Conservation (phyloP, 768 basidiomycete genomes). For the Lactarius tabidus region DNA sequence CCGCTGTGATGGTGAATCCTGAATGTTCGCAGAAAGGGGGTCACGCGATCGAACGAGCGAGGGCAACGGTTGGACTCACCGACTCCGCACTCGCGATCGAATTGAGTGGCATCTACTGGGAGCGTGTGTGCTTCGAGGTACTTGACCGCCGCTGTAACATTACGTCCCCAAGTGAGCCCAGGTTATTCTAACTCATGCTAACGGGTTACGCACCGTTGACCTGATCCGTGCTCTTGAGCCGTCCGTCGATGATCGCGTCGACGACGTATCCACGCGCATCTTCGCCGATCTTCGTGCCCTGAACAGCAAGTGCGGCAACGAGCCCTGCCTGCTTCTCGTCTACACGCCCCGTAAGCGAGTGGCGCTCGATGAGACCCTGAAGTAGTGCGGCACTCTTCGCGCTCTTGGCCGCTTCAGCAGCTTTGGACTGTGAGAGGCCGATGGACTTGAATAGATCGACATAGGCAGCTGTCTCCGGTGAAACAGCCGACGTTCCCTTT, state of each 20-base stretch:
- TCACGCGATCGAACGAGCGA: neutral
- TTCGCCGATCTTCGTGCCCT: slow-evolving; percentile 56
- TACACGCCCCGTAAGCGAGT: slow-evolving; percentile 45
- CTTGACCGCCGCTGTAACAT: slow-evolving; percentile 61
- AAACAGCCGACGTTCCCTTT: slow-evolving; percentile 4
- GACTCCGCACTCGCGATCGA: slow-evolving; percentile 79
- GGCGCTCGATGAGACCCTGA: slow-evolving; percentile 60
- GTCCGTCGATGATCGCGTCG: slow-evolving; percentile 63
- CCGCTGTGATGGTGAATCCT: slow-evolving; percentile 78
- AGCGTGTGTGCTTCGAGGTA: slow-evolving; percentile 58
- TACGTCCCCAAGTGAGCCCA: neutral
- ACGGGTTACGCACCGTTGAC: slow-evolving; percentile 61
- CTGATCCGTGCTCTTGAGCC: slow-evolving; percentile 80
- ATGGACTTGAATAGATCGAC: slow-evolving; percentile 67
- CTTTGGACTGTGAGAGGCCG: slow-evolving; percentile 71
- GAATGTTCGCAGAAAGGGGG: slow-evolving; percentile 4
- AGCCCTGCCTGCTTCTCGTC: slow-evolving; percentile 78
- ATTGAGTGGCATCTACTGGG: slow-evolving; percentile 64
- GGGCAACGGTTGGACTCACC: slow-evolving; percentile 49
- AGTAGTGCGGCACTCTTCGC: slow-evolving; percentile 71
- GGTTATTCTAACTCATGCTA: neutral
- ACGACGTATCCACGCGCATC: slow-evolving; percentile 61
- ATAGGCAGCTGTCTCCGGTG: slow-evolving; percentile 39
- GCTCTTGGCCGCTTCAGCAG: slow-evolving; percentile 77
- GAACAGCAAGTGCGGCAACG: slow-evolving; percentile 60